These are phyloP conservation scores for Paramecium primaurelia DNA, from an alignment of 73 alveolate genomes.

Conservation along the genomic window DNA sequence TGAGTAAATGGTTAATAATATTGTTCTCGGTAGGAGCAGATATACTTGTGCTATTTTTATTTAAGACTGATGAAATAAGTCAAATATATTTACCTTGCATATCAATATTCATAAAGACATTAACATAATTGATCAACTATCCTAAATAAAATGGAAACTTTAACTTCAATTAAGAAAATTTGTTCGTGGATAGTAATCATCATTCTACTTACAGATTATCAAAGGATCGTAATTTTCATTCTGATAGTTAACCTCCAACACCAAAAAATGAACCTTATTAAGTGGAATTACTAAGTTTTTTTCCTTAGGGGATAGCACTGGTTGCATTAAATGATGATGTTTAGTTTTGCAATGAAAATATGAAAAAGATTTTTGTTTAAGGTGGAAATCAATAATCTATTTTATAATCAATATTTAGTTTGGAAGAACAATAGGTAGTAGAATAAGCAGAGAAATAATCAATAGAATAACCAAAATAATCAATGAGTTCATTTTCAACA, in stretches of 20 bases:
- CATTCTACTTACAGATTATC: background rate
- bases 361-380: background rate
- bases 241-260: background rate
- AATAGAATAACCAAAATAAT: background rate
- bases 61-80: background rate
- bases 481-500: slow-evolving; percentile 12
- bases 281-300: background rate
- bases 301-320: slow-evolving; percentile 25
- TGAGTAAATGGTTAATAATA: background rate
- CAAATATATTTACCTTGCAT: background rate
- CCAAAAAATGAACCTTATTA: background rate
- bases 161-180: background rate
- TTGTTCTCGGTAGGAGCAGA: background rate
- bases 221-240: background rate
- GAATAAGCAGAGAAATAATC: background rate
- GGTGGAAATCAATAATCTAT: background rate
- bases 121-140: background rate
- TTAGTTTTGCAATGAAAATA: background rate
- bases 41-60: background rate
- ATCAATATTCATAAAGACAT: background rate
- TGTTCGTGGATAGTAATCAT: background rate
- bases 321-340: background rate
- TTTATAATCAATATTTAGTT: background rate
- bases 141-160: background rate
- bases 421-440: background rate